These are phyloP conservation scores for Claviceps lovelessii DNA, from an alignment of 2,329 filamentous ascomycete genomes.

Conservation along the genomic window DNA sequence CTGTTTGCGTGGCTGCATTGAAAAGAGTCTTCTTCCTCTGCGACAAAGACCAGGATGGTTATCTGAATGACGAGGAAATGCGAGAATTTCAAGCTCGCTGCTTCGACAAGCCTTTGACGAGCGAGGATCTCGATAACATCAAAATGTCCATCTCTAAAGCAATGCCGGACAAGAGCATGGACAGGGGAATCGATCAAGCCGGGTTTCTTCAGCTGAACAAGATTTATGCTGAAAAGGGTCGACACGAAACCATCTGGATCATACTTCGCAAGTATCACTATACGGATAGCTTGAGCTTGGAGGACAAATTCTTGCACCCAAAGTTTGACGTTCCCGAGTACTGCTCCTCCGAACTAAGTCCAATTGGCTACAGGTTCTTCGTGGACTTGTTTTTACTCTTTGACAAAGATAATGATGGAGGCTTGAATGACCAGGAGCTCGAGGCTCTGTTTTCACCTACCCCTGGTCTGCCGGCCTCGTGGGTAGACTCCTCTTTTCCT, in stretches of 20 bases:
- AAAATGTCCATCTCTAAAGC: constrained; percentile 69
- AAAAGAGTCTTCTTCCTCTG: constrained; percentile 89
- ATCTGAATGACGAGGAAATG: constrained; percentile 80
- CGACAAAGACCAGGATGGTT: constrained; percentile 91
- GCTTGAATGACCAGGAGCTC: constrained; percentile 73
- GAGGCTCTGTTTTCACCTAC: constrained; percentile 82
- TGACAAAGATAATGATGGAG: constrained; percentile 95
- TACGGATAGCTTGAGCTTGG: constrained; percentile 83
- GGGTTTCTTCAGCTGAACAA: constrained; percentile 89
- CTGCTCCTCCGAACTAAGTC: constrained; percentile 85
- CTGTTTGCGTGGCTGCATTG: constrained; percentile 71
- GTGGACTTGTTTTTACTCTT: constrained; percentile 91
- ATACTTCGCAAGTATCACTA: constrained; percentile 92
- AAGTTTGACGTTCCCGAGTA: constrained; percentile 89
- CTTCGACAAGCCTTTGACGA: constrained; percentile 73
- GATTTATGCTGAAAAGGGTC: constrained; percentile 90
- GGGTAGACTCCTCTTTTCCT: constrained; percentile 80
- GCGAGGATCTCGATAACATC: constrained; percentile 78
- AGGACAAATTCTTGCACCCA: constrained; percentile 81
- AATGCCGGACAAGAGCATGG: constrained; percentile 45
- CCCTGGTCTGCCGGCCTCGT: constrained; percentile 72
- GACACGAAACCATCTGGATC: constrained; percentile 97
- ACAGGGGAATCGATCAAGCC: constrained; percentile 61
- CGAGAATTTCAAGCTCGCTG: constrained; percentile 81
- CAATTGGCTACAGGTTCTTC: constrained; percentile 90